Base-by-base conservation (phyloP, 345 rosid species). In the Odontarrhena argentea region DNA sequence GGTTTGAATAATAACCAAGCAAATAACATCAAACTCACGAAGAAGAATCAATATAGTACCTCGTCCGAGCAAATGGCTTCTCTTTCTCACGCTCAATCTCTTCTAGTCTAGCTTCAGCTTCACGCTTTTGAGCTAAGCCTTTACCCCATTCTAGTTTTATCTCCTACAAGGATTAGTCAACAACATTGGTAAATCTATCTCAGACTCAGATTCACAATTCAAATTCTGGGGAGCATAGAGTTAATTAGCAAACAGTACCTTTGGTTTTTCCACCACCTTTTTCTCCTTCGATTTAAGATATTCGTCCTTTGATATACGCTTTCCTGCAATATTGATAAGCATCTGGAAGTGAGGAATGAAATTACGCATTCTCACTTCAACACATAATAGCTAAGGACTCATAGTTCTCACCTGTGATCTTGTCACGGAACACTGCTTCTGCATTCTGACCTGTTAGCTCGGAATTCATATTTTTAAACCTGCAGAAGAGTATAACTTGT, bases 131-230 rank as follows among this genome's bases (percentile, higher is more conserved):
- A 63, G 97, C 89, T 82, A 93, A 81, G 65, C 98, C 98, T 77
- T 93, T 83, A n/a, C 98, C 96, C 98, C 97, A 93, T 81, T 93
- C 97, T 76, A 90, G 71, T 49, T 85, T 83, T 65, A 71, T 86
- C 74, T 88, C 96, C 98, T 93, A 76, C 67, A 40, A 52, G 26
- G 34, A 48, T 60, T 55, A 62, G 38, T 15, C 40, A 47, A 67
- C 30, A 24, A 61, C 12, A 24, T 52, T 46, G 18, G 46, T 60
- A 46, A 32, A 50, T 66, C 37, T 40, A n/a, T 37, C n/a, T 25
- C 54, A 6, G 10, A 53, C 32, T 36, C 47, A n/a, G 56, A 46
- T 40, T 67, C 8, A 60, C 5, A 38, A 11, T 60, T 28, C 18
- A 18, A 38, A 51, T 51, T 34, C 15, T 41, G 25, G 8, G 15